Conservation (phyloP, 2,329 filamentous ascomycete genomes). For the Cucurbitaria berberidis region DNA sequence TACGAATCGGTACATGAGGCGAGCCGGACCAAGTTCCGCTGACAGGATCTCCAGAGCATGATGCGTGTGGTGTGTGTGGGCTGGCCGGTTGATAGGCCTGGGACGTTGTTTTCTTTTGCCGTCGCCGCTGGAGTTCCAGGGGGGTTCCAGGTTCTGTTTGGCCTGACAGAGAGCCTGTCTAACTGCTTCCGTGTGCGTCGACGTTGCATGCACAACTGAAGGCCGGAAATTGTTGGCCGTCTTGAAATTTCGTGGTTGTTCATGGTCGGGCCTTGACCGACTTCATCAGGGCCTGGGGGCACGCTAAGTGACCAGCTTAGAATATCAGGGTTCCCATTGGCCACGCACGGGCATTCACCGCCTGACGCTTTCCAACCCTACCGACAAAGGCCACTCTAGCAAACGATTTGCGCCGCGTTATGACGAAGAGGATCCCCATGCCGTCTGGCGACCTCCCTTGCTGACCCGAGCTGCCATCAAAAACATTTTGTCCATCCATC, state of each 20-base stretch:
- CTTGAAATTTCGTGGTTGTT: constrained; percentile 1
- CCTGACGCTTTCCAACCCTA: constrained; percentile 19
- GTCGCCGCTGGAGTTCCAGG: constrained; percentile 12
- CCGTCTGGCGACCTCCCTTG: constrained; percentile 23
- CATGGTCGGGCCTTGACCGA: constrained; percentile 11
- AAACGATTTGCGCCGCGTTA: constrained; percentile 20
- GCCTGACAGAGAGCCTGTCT: not conserved
- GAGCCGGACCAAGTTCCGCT: constrained; percentile 26
- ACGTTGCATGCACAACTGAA: not conserved
- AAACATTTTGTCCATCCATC: constrained; percentile 22
- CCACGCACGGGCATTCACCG: constrained; percentile 24
- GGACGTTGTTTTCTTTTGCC: constrained; percentile 15
- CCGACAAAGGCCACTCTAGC: constrained; percentile 24
- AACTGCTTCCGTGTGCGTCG: constrained; percentile 3
- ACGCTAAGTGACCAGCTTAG: constrained; percentile 29
- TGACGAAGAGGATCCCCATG: constrained; percentile 25
- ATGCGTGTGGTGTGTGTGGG: constrained; percentile 14
- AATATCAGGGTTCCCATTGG: constrained; percentile 30
- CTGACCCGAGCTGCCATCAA: constrained; percentile 21
- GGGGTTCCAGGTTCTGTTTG: not conserved
- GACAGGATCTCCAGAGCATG: constrained; percentile 6
- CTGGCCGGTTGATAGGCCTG: constrained; percentile 5
- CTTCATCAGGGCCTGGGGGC: constrained; percentile 8
- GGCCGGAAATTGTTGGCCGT: not conserved
- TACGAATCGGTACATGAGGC: constrained; percentile 23